phyloP scores from a whole-genome alignment of 768 basidiomycete genomes.

The Rubroboletus pulcherrimus region DNA sequence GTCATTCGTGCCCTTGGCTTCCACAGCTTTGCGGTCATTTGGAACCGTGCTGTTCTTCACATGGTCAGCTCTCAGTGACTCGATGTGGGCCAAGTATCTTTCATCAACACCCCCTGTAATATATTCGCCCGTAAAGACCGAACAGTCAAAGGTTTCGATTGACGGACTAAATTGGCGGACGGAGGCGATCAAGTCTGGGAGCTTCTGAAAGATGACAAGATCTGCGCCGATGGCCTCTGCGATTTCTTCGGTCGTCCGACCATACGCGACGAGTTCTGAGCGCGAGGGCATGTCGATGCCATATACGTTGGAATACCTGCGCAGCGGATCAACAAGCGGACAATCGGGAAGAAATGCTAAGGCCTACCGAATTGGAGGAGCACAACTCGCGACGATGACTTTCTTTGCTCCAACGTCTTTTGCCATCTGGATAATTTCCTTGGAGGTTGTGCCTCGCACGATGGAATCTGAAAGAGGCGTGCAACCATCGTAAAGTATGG shows the following conservation, averaged over 20 bases:
- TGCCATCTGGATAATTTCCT: conserved; percentile 99
- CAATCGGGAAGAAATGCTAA: neutral
- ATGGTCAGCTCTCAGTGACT: conserved; percentile 79
- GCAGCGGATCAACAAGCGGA: neutral
- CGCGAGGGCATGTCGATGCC: conserved; percentile 99
- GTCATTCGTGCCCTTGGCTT: conserved; percentile 32
- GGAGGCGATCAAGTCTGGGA: conserved; percentile 80
- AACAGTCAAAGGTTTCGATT: conserved; percentile 86
- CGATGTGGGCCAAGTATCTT: conserved; percentile 70
- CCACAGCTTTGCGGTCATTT: conserved; percentile 32
- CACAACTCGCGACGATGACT: conserved; percentile 94
- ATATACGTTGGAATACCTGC: conserved; percentile 89
- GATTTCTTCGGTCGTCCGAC: conserved; percentile 66
- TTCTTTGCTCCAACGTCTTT: conserved; percentile 97
- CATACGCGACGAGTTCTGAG: conserved; percentile 86
- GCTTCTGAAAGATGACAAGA: conserved; percentile 91
- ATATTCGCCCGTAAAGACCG: conserved; percentile 96
- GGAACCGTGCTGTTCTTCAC: conserved; percentile 51
- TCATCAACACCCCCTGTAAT: conserved; percentile 91
- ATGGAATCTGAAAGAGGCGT: conserved; percentile 72
- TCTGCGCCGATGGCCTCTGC: conserved; percentile 88
- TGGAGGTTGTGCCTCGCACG: conserved; percentile 96
- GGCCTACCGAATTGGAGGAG: conserved; percentile 85
- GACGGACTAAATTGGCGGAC: conserved; percentile 80
- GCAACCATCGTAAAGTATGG: neutral